Percentiles rank a stretch among this genome's conserved stretches.
Conservation (phyloP, 768 basidiomycete species). For the Lactarius pseudohatsudake region DNA sequence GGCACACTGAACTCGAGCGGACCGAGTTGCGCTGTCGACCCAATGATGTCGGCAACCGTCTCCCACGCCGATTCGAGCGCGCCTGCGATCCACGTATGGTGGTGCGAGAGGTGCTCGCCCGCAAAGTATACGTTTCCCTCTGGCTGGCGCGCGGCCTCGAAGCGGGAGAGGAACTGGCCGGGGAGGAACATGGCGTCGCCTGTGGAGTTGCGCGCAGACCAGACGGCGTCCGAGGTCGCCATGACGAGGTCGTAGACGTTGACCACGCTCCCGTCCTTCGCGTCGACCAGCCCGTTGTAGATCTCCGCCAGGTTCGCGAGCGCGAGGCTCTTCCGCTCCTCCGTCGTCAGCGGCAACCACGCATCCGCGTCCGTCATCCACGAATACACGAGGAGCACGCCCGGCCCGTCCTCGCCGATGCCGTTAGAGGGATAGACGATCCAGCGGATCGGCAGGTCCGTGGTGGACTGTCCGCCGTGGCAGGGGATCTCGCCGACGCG, state of each 20-base stretch:
- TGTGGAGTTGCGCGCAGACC: conserved; percentile 32
- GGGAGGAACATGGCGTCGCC: conserved; percentile 38
- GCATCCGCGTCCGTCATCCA: conserved; percentile 32
- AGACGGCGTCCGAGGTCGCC: conserved; percentile 30
- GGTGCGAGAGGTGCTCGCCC: conserved; percentile 34
- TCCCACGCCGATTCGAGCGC: conserved; percentile 29
- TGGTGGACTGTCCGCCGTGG: conserved; percentile 28
- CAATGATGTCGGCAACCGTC: conserved; percentile 19
- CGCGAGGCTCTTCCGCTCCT: conserved; percentile 28
- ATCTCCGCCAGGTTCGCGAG: conserved; percentile 31
- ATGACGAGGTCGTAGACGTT: conserved; percentile 32
- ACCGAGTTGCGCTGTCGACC: conserved; percentile 9
- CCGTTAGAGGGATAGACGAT: conserved; percentile 28
- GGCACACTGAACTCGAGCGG: not conserved
- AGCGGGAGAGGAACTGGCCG: conserved; percentile 31
- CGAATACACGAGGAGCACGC: conserved; percentile 33
- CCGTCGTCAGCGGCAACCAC: conserved; percentile 29
- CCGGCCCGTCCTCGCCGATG: conserved; percentile 31
- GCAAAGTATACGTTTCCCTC: conserved; percentile 34
- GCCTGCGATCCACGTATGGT: conserved; percentile 36
- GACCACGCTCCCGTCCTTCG: conserved; percentile 18
- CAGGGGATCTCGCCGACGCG: conserved; percentile 12
- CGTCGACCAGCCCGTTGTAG: conserved; percentile 26
- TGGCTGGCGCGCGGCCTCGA: conserved; percentile 29
- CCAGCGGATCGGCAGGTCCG: conserved; percentile 29